A percentile compares a stretch with the other conserved stretches of the same genome.
Conservation (phyloP, 495 filamentous ascomycete genomes). For the Aspergillus cristatus region DNA sequence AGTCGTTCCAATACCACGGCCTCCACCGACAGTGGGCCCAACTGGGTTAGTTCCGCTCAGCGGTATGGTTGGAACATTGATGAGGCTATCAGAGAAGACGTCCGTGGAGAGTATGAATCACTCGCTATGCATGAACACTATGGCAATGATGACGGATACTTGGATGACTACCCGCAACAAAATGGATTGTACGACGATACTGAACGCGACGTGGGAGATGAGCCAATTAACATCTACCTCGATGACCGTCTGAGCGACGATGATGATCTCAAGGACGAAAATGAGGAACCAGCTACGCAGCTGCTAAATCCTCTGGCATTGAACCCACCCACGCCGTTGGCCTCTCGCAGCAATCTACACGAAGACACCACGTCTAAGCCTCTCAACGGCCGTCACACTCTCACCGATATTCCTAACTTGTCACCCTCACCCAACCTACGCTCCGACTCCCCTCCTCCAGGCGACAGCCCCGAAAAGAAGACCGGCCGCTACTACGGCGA, state of each 20-base stretch:
- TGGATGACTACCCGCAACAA: slow-evolving; percentile 8
- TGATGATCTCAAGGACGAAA: slow-evolving; percentile 26
- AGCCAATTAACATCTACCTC: slow-evolving; percentile 33
- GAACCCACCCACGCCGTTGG: slow-evolving; percentile 45
- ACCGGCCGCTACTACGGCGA: slow-evolving; percentile 29
- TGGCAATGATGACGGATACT: slow-evolving; percentile 20
- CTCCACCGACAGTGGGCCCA: slow-evolving; percentile 20
- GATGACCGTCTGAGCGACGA: no score
- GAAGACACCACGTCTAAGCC: slow-evolving; percentile 16
- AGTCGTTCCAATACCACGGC: slow-evolving; percentile 32
- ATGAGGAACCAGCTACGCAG: slow-evolving; percentile 18
- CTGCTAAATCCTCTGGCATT: slow-evolving; percentile 42
- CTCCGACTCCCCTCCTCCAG: slow-evolving; percentile 7
- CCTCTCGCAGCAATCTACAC: slow-evolving; percentile 11
- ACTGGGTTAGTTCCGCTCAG: slow-evolving; percentile 28
- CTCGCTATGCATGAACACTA: slow-evolving; percentile 31
- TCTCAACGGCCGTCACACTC: slow-evolving; percentile 16
- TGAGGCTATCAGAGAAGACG: slow-evolving; percentile 26
- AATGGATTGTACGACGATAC: slow-evolving; percentile 17
- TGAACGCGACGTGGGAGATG: slow-evolving; percentile 31
- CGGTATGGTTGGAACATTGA: slow-evolving; percentile 23
- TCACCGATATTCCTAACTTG: slow-evolving; percentile 29
- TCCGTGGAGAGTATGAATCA: slow-evolving; percentile 33
- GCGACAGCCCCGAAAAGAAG: slow-evolving; percentile 19
- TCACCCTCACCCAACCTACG: slow-evolving; percentile 9